Base-by-base conservation (phyloP, 2,329 filamentous ascomycete species). In the Ramularia collo-cygni region DNA sequence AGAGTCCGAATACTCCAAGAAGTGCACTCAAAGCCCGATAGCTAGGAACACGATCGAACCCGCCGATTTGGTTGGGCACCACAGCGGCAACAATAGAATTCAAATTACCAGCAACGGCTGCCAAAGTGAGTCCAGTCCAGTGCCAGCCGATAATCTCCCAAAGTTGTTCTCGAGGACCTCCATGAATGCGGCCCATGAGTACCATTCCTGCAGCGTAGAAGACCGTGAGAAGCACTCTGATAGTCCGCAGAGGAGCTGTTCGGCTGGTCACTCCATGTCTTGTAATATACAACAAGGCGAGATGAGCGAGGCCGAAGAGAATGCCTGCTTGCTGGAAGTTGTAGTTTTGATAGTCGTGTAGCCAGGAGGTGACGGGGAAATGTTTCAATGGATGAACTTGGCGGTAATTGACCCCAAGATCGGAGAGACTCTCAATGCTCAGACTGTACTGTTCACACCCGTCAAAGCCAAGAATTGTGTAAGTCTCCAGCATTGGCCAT, bases 341-440 rank as follows among this genome's bases (percentile, higher is more conserved):
- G 9, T 15, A 35, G 30, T 52, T 52, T 27, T 37, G 34, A 9
- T 8, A 29, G n/a, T 35, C 28, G 14, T 33, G 30, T 1, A 34
- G 31, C 28, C 36, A 31, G n/a, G 49, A 52, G 2, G 31, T 39
- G 29, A 52, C 38, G 17, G 47, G 47, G 35, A 48, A 39, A 21
- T 52, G 49, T 26, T 52, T 52, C 16, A 52, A 44, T 4, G 43
- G 42, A 33, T 52, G 49, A 9, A 52, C 49, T 40, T 52, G 49
- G 30, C 47, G 47, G 31, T 52, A 52, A 35, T 50, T 37, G 8
- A 52, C 40, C 10, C 47, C 47, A 2, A 52, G 40, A 29, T 52
- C 49, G 8, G 30, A 38, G 27, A 52, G 42, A 7, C 42, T 46
- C 28, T 52, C 49, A 36, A 50, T 46, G 8, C 18, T 18, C 36